Evolutionary conservation across 345 rosid species (phyloP).

Genomic region (Gossypium ekmanianum): DNA sequence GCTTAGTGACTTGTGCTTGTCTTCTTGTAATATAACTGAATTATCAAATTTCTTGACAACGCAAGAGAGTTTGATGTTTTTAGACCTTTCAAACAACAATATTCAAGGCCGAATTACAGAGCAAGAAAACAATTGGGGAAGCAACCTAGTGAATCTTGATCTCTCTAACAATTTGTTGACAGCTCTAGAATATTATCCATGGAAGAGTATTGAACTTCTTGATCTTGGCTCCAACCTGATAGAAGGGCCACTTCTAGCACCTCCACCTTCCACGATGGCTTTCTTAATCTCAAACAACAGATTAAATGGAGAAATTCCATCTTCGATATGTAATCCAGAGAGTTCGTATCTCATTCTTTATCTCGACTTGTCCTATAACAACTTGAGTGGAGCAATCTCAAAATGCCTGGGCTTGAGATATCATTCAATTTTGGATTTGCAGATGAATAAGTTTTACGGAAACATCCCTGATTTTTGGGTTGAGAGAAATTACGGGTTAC

Average conservation of each 20-base stretch:
- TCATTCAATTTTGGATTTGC: neutral
- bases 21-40: conserved; percentile 5
- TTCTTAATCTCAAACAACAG: conserved; percentile 15
- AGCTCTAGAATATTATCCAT: neutral
- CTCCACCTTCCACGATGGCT: neutral
- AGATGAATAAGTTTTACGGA: conserved; percentile 21
- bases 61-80: neutral
- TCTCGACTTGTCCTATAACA: conserved; percentile 15
- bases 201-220: neutral
- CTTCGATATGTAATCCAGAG: conserved; percentile 10
- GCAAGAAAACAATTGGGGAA: neutral
- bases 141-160: neutral
- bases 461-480: neutral
- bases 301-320: conserved; percentile 15
- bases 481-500: neutral
- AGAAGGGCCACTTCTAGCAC: conserved; percentile 9
- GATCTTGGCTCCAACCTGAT: neutral
- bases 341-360: neutral
- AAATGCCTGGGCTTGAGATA: neutral
- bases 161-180: neutral
- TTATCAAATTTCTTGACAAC: neutral
- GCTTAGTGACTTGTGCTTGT: neutral
- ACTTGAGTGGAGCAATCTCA: conserved; percentile 16
- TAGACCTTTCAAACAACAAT: neutral
- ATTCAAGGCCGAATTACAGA: neutral